Base-by-base conservation (phyloP, 495 filamentous ascomycete genomes). In the Penicillium manginii region DNA sequence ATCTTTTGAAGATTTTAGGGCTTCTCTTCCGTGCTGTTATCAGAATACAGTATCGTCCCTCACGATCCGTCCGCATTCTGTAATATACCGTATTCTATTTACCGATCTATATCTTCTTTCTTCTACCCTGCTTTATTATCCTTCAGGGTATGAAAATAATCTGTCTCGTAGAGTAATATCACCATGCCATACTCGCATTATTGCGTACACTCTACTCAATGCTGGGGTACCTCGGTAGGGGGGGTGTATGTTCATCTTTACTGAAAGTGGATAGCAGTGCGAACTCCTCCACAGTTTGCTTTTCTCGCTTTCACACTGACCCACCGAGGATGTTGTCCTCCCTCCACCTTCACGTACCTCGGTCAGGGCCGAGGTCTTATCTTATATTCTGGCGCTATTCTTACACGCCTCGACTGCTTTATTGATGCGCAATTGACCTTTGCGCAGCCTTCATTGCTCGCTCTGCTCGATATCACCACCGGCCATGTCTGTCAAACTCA, bases 401-500 rank as follows among this genome's bases (percentile, higher is more conserved):
- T 37, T 12, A 37, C 4, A 37, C 15, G 35, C 35, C 35, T 37
- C 35, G 12, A 37, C 7, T 37, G 35, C 35, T 37, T 37, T 11
- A 29, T 8, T 8, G 26, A 29, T 29, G 26, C 35, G 35, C 35
- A 43, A 43, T 43, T 43, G 40, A 37, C 17, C n/a, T 43, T 17
- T 43, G 12, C 40, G n/a, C 40, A 17, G 17, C 17, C 17, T 12
- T 23, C n/a, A 31, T 32, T 18, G 48, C 26, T 29, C 21, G 47
- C 29, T 67, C 9, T 33, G 26, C 26, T 29, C 9, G 26, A 29
- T 29, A 29, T 29, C 26, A 29, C 9, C 9, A 8, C 3, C 26
- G 26, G 26, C 57, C 18, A 56, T 58, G 23, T 43, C 40, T n/a
- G 56, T 59, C 9, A 56, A 57, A 26, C 68, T 76, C 61, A 67